Conservation (phyloP, 1,139 yeast genomes). For the Yarrowia galli region DNA sequence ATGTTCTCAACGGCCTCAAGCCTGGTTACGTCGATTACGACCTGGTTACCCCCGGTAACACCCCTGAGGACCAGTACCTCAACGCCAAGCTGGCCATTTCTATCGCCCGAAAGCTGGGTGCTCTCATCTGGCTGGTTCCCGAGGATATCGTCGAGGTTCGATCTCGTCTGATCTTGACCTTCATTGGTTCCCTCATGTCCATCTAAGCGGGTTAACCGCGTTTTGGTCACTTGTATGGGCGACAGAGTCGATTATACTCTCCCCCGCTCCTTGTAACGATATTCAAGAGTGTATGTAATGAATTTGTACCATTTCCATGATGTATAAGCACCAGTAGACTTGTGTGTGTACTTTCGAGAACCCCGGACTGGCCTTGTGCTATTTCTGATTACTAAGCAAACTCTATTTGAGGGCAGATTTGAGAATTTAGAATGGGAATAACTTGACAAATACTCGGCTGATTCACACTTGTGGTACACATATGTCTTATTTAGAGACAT, state of each 20-base stretch:
- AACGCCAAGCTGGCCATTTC: constrained; percentile 97
- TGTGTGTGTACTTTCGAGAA: no score
- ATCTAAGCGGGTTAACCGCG: background rate
- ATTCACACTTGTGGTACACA: no score
- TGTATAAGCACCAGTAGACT: no score
- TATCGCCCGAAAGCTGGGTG: constrained; percentile 97
- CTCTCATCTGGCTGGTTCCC: constrained; percentile 98
- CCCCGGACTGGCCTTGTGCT: background rate
- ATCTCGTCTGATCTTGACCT: constrained; percentile 88
- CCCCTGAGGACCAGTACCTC: constrained; percentile 87
- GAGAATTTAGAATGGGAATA: no score
- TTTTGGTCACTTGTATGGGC: constrained; percentile 10
- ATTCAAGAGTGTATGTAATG: constrained; percentile 22
- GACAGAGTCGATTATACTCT: background rate
- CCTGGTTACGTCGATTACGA: constrained; percentile 98
- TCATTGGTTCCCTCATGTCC: constrained; percentile 90
- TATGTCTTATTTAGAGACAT: no score
- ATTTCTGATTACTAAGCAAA: background rate
- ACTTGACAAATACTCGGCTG: no score
- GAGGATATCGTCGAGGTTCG: constrained; percentile 98
- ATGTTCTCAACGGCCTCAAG: constrained; percentile 88
- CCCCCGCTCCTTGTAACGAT: constrained; percentile 13
- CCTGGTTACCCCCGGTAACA: constrained; percentile 76
- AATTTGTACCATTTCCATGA: constrained; percentile 19
- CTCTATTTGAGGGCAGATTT: no score